A percentile compares a stretch with the other conserved stretches of the same genome.
phyloP scores from a whole-genome alignment of 192 early-diverging fungal species.

The Mortierella alpina region DNA sequence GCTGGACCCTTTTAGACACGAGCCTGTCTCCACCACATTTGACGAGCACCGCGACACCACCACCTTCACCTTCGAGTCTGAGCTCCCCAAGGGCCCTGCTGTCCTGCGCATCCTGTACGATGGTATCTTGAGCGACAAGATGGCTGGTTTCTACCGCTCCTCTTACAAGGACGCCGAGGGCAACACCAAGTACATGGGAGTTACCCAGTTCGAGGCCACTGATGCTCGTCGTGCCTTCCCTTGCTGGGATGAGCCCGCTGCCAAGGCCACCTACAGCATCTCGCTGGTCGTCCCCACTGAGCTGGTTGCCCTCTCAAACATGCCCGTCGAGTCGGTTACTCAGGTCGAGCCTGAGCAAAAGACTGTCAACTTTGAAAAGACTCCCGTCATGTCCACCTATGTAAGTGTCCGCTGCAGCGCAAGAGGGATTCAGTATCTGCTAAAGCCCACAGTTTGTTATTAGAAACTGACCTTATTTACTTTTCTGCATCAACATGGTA shows the following conservation, averaged over 20 bases:
- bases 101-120: constrained; percentile 69
- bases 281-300: constrained; percentile 81
- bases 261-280: constrained; percentile 95
- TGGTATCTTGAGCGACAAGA: constrained; percentile 84
- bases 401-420: constrained; percentile 47
- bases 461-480: background rate
- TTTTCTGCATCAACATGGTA: background rate
- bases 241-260: constrained; percentile 95
- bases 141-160: constrained; percentile 97
- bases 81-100: constrained; percentile 60
- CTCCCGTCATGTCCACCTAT: constrained; percentile 96
- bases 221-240: constrained; percentile 93
- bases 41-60: constrained; percentile 61
- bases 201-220: constrained; percentile 97
- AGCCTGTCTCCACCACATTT: constrained; percentile 54
- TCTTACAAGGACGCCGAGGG: constrained; percentile 62
- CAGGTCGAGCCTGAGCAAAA: constrained; percentile 69
- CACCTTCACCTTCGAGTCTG: constrained; percentile 68
- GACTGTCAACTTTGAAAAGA: constrained; percentile 87
- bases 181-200: constrained; percentile 75
- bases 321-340: constrained; percentile 77
- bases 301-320: constrained; percentile 92
- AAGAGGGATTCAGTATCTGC: background rate
- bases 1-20: constrained; percentile 15
- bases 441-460: background rate